phyloP scores from a whole-genome alignment of 257 asterid genomes.

The Nicotiana attenuata region DNA sequence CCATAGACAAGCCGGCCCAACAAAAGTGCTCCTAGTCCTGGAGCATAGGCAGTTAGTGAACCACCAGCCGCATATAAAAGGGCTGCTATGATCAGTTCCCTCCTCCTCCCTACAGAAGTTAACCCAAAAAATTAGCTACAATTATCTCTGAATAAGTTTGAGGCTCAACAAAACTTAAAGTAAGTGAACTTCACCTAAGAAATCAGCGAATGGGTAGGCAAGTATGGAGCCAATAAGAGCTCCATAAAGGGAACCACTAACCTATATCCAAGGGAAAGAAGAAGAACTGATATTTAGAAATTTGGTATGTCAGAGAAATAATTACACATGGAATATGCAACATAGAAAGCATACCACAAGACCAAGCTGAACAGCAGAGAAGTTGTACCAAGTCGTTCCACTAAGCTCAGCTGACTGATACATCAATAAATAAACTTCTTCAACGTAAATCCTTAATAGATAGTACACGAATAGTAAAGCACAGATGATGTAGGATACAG shows the following conservation, averaged over 20 bases:
- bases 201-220: slow-evolving; percentile 82
- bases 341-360: slow-evolving; percentile 61
- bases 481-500: not conserved
- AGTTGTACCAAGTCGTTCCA: slow-evolving; percentile 82
- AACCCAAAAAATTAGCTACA: slow-evolving; percentile 4
- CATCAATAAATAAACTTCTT: not conserved
- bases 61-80: slow-evolving; percentile 62
- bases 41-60: slow-evolving; percentile 74
- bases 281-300: slow-evolving; percentile 5
- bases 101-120: slow-evolving; percentile 68
- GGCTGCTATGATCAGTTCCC: slow-evolving; percentile 83
- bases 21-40: slow-evolving; percentile 73
- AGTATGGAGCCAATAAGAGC: slow-evolving; percentile 88
- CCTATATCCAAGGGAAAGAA: slow-evolving; percentile 45
- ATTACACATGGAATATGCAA: not conserved
- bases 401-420: slow-evolving; percentile 88
- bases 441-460: not conserved
- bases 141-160: not conserved
- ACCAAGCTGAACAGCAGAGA: slow-evolving; percentile 91
- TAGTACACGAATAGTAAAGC: not conserved
- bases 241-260: slow-evolving; percentile 98
- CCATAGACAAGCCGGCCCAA: slow-evolving; percentile 78
- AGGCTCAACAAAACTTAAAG: slow-evolving; percentile 8
- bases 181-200: slow-evolving; percentile 58
- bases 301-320: not conserved